Evolutionary conservation across 345 rosid genomes (phyloP).

Genomic region (Trapa incisa): DNA sequence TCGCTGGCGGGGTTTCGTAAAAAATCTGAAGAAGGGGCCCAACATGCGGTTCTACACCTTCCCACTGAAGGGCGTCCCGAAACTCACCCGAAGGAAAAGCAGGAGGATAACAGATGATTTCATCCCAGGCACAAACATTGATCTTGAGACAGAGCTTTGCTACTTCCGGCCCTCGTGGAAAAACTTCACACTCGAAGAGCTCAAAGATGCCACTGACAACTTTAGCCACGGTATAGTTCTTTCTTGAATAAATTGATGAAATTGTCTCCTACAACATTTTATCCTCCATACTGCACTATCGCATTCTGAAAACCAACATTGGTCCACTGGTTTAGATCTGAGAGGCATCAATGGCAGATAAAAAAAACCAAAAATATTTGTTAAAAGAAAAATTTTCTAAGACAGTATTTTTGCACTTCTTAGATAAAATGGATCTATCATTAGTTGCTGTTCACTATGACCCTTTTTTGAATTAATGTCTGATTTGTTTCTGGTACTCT

Average conservation of each 20-base stretch:
- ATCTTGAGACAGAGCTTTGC: constrained; percentile 47
- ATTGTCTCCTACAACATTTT: too few species aligned
- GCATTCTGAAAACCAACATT: neutral
- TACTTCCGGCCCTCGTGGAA: constrained; percentile 64
- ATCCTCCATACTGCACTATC: too few species aligned
- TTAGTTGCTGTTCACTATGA: neutral
- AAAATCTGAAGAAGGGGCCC: constrained; percentile 49
- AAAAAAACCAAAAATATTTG: neutral
- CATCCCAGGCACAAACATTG: constrained; percentile 27
- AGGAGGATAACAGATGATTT: constrained; percentile 45
- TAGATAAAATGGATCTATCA: neutral
- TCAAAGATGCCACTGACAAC: constrained; percentile 53
- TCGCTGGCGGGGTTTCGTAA: constrained; percentile 48
- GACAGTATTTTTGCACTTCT: neutral
- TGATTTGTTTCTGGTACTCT: neutral
- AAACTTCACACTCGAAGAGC: constrained; percentile 55
- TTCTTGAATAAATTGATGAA: too few species aligned
- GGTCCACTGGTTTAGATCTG: too few species aligned
- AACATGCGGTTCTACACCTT: constrained; percentile 34
- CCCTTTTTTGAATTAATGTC: neutral
- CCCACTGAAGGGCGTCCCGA: constrained; percentile 35
- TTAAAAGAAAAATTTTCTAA: neutral
- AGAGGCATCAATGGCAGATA: too few species aligned
- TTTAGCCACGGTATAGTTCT: constrained; percentile 46
- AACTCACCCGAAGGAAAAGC: constrained; percentile 56